Evolutionary conservation across 768 basidiomycete genomes (phyloP).

Genomic region (Cystobasidium onofrii): DNA sequence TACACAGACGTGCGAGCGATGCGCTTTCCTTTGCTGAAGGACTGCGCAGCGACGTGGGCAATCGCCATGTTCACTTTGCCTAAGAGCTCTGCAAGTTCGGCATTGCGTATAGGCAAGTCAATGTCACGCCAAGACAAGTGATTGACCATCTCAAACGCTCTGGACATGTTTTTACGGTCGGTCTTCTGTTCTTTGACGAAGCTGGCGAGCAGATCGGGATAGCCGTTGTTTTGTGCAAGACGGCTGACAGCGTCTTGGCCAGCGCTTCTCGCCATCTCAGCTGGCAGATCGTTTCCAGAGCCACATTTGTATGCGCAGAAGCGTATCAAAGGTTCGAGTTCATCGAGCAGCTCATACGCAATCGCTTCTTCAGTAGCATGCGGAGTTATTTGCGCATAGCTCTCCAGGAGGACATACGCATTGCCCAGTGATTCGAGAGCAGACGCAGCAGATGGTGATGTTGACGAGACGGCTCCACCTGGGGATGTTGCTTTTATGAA

Average conservation of each 20-base stretch:
- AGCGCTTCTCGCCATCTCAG: conserved; percentile 16
- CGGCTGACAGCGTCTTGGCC: neutral
- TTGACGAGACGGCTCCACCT: neutral
- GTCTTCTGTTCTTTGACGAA: neutral
- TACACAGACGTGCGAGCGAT: conserved; percentile 48
- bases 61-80: conserved; percentile 10
- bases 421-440: neutral
- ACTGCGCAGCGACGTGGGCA: neutral
- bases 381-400: neutral
- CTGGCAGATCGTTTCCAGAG: conserved; percentile 1
- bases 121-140: conserved; percentile 16
- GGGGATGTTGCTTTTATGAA: conserved; percentile 5
- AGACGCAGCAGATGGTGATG: neutral
- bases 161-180: neutral
- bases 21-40: neutral
- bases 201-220: neutral
- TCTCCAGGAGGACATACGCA: conserved; percentile 21
- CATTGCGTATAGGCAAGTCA: conserved; percentile 11
- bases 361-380: conserved; percentile 64
- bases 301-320: conserved; percentile 78
- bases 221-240: neutral
- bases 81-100: conserved; percentile 11
- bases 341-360: conserved; percentile 71
- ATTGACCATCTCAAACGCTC: neutral
- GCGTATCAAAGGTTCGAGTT: conserved; percentile 80